A percentile compares a stretch with the other conserved stretches of the same genome.
Evolutionary conservation across 129 eudicot genomes (phyloP).

Genomic region (Lactuca saligna): DNA sequence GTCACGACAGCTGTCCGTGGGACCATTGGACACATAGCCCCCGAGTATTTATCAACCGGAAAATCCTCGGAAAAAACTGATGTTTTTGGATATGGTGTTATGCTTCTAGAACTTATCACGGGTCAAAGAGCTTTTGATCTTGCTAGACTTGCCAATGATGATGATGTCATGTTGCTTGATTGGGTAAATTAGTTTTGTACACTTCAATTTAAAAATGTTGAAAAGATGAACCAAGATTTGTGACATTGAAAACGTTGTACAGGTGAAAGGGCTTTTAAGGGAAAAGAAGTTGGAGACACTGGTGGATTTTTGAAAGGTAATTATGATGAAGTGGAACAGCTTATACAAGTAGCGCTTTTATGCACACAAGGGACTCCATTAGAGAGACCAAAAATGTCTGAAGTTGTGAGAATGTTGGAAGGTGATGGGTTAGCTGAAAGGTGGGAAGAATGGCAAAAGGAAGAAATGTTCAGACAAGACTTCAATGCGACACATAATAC

Average conservation of each 20-base stretch:
- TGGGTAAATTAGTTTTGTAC: conserved; percentile 52
- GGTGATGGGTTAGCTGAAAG: conserved; percentile 91
- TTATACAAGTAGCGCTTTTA: conserved; percentile 84
- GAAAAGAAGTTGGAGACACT: conserved; percentile 81
- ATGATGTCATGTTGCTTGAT: conserved; percentile 80
- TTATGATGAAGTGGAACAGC: conserved; percentile 76
- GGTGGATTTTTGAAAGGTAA: conserved; percentile 70
- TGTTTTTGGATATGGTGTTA: conserved; percentile 76
- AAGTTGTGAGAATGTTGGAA: conserved; percentile 91
- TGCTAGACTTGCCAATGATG: conserved; percentile 94
- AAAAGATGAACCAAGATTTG: neutral
- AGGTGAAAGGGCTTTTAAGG: conserved; percentile 88
- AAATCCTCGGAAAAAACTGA: conserved; percentile 41
- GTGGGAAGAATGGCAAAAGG: conserved; percentile 98
- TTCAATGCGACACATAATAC: conserved; percentile 45
- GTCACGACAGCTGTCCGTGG: conserved; percentile 46
- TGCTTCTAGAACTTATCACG: conserved; percentile 95
- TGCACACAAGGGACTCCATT: conserved; percentile 78
- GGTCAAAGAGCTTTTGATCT: conserved; percentile 96
- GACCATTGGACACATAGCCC: conserved; percentile 40
- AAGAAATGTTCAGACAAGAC: conserved; percentile 76
- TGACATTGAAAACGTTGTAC: conserved; percentile 10
- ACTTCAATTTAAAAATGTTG: neutral
- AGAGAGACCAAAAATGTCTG: conserved; percentile 95
- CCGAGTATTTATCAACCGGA: conserved; percentile 41